Conservation (phyloP, 2,329 filamentous ascomycete genomes). For the Metarhizium robertsii region DNA sequence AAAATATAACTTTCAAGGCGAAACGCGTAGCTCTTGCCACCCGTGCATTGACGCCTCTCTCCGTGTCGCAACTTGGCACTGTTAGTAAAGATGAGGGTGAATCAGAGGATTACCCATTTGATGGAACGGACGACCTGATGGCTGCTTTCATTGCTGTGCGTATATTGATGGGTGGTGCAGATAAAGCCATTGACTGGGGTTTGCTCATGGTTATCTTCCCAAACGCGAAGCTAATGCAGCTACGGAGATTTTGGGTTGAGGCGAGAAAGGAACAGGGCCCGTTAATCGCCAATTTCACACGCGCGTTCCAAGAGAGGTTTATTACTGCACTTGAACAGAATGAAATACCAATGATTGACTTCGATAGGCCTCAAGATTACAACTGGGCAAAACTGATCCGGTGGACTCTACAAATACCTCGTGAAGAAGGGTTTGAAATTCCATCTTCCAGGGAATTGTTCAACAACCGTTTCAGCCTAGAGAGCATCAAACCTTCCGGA, state of each 20-base stretch:
- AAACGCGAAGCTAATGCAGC: conserved; percentile 36
- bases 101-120: conserved; percentile 4
- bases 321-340: conserved; percentile 55
- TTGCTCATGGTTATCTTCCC: conserved; percentile 48
- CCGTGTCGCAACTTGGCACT: background rate
- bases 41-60: conserved; percentile 19
- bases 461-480: conserved; percentile 30
- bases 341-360: conserved; percentile 53
- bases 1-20: conserved; percentile 3
- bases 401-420: conserved; percentile 52
- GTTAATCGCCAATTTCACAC: conserved; percentile 43
- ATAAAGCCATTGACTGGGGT: conserved; percentile 52
- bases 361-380: conserved; percentile 51
- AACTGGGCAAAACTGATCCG: conserved; percentile 59
- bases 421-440: conserved; percentile 35
- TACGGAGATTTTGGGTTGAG: conserved; percentile 47
- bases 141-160: conserved; percentile 49
- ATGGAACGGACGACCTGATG: conserved; percentile 29
- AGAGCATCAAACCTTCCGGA: conserved; percentile 20
- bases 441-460: conserved; percentile 38
- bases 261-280: conserved; percentile 41
- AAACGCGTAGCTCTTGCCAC: conserved; percentile 22
- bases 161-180: conserved; percentile 50
- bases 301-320: conserved; percentile 57
- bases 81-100: background rate